These are phyloP conservation scores for Colletotrichum limetticola DNA, from an alignment of 2,329 filamentous ascomycete genomes.

Conservation along the genomic window DNA sequence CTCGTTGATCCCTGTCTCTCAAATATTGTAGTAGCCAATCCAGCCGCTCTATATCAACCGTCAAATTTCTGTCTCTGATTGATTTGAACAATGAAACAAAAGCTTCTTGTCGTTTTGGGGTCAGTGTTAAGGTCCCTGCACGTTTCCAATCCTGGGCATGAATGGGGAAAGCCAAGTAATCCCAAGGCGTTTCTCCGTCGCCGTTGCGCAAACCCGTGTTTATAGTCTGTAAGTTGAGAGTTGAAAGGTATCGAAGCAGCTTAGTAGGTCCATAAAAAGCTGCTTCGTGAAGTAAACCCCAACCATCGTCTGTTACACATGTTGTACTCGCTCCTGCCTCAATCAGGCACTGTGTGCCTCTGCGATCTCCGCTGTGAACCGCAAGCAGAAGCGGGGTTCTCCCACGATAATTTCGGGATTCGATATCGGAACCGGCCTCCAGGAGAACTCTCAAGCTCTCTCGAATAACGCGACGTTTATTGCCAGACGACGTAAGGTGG, in stretches of 20 bases:
- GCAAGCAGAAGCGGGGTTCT: not conserved
- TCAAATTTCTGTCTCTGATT: not conserved
- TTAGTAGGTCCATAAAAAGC: rapidly evolving
- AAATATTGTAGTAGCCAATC: not conserved
- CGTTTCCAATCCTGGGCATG: rapidly evolving
- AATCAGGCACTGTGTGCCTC: not conserved
- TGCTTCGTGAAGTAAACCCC: not conserved
- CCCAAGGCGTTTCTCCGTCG: not conserved
- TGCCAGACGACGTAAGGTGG: rapidly evolving
- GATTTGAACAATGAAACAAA: not conserved
- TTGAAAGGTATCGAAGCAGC: not conserved
- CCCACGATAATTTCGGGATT: rapidly evolving
- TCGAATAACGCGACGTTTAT: rapidly evolving
- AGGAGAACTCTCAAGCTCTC: not conserved
- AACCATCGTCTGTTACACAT: rapidly evolving
- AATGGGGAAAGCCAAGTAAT: not conserved
- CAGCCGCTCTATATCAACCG: not conserved
- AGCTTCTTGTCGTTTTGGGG: rapidly evolving
- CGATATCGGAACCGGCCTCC: not conserved
- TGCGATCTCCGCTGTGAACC: rapidly evolving
- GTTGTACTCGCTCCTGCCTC: not conserved
- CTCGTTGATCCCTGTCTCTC: not conserved
- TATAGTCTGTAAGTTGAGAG: rapidly evolving
- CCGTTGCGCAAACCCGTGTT: not conserved
- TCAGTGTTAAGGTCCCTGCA: rapidly evolving